Evolutionary conservation across 2,329 filamentous ascomycete species (phyloP).

Genomic region (Berkeleyomyces basicola): DNA sequence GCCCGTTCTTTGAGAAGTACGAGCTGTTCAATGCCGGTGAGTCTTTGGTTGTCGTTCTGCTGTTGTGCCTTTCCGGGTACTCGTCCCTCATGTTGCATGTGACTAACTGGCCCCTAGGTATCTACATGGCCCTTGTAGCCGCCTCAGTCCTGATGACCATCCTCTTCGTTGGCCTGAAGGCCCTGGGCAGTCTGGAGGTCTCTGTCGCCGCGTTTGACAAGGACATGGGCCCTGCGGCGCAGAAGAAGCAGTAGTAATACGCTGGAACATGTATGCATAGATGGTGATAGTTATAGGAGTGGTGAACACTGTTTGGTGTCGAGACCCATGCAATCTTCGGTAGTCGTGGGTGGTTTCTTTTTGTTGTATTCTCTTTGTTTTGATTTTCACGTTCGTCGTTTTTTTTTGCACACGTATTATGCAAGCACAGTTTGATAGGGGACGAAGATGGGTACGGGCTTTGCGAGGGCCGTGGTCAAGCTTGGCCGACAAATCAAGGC

Average conservation of each 20-base stretch:
- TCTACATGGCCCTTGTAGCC: slow-evolving; percentile 74
- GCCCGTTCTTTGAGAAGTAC: slow-evolving; percentile 74
- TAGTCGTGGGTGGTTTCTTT: background rate
- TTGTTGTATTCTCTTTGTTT: background rate
- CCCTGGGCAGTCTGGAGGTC: slow-evolving; percentile 66
- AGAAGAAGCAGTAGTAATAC: slow-evolving; percentile 47
- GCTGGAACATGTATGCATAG: background rate
- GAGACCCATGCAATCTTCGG: background rate
- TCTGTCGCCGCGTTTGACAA: slow-evolving; percentile 93
- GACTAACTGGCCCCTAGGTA: slow-evolving; percentile 33
- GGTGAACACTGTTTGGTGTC: background rate
- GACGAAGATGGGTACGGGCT: too few relatives aligned
- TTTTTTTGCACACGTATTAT: background rate
- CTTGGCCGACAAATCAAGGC: background rate
- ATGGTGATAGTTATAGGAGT: background rate
- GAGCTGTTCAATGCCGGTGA: slow-evolving; percentile 81
- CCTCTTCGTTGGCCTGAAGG: slow-evolving; percentile 59
- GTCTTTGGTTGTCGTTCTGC: slow-evolving; percentile 17
- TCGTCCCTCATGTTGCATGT: background rate
- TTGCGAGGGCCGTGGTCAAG: background rate
- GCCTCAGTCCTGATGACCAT: slow-evolving; percentile 58
- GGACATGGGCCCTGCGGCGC: slow-evolving; percentile 75
- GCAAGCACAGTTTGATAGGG: background rate
- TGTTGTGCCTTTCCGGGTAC: background rate
- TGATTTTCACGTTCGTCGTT: background rate